These are phyloP conservation scores for Viridothelium virens DNA, from an alignment of 495 filamentous ascomycete genomes.

Conservation along the genomic window DNA sequence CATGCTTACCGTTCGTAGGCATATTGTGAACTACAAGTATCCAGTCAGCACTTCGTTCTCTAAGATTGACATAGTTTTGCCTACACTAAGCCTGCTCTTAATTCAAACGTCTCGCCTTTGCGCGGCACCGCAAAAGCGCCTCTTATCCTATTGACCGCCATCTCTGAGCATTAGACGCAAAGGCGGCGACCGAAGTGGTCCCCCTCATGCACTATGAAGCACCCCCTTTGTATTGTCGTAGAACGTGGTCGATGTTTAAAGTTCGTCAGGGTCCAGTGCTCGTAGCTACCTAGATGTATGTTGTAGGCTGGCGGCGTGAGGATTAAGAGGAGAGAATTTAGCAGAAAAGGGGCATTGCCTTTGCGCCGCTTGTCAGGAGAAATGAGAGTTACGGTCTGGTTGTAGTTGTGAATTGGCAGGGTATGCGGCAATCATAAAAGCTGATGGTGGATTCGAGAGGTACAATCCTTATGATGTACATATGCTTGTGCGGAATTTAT, in stretches of 20 bases:
- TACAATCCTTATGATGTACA: neutral
- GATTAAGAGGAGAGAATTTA: neutral
- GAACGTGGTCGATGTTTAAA: neutral
- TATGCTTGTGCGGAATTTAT: constrained; percentile 6
- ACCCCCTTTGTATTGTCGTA: neutral
- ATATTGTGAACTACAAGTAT: constrained; percentile 69
- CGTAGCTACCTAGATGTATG: neutral
- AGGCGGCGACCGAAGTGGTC: constrained; percentile 44
- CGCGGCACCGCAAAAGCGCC: constrained; percentile 84
- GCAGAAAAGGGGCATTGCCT: neutral
- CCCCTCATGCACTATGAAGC: constrained; percentile 34
- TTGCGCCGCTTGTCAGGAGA: neutral
- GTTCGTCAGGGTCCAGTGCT: neutral
- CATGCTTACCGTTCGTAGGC: constrained; percentile 75
- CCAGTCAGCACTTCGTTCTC: constrained; percentile 21
- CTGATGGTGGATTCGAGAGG: neutral
- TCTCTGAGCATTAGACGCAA: constrained; percentile 38
- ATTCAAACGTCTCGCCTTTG: constrained; percentile 98
- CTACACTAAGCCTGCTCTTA: constrained; percentile 87
- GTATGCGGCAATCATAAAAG: neutral
- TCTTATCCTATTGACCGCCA: constrained; percentile 94
- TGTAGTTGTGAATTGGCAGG: neutral
- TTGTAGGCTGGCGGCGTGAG: too few species aligned
- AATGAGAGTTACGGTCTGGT: neutral
- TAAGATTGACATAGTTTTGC: constrained; percentile 18